A percentile compares a stretch with the other conserved stretches of the same genome.
Evolutionary conservation across 1,284 basidiomycete genomes (phyloP).

Genomic region (Puccinia coronata): DNA sequence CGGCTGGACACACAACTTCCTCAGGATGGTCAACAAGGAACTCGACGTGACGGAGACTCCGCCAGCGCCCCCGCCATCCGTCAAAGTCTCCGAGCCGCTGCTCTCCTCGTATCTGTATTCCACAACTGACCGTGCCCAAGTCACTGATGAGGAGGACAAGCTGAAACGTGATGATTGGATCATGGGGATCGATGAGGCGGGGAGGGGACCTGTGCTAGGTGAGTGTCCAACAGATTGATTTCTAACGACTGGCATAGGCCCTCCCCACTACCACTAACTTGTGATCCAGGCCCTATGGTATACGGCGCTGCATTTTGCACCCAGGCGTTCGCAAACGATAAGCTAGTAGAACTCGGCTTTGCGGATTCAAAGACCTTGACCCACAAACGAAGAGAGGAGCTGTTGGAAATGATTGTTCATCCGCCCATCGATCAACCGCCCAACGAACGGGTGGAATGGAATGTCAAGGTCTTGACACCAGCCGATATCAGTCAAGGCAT

Average conservation of each 20-base stretch:
- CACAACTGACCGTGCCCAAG: neutral
- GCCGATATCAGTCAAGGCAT: slow-evolving; percentile 89
- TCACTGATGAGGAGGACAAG: slow-evolving; percentile 17
- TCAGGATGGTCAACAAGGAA: neutral
- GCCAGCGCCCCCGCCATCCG: slow-evolving; percentile 33
- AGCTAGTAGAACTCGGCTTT: slow-evolving; percentile 78
- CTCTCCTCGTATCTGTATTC: slow-evolving; percentile 24
- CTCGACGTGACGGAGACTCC: neutral
- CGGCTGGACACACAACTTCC: too few species aligned
- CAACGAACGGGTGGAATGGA: slow-evolving; percentile 68
- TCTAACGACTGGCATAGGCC: neutral
- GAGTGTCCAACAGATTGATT: slow-evolving; percentile 40
- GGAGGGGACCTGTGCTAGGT: slow-evolving; percentile 87
- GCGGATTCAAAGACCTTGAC: slow-evolving; percentile 95
- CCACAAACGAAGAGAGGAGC: slow-evolving; percentile 61
- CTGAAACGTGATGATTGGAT: slow-evolving; percentile 61
- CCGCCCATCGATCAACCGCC: slow-evolving; percentile 47
- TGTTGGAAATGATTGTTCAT: slow-evolving; percentile 56
- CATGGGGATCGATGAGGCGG: slow-evolving; percentile 95
- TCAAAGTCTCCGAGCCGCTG: slow-evolving; percentile 20
- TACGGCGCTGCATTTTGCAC: slow-evolving; percentile 95
- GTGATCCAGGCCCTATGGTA: slow-evolving; percentile 71
- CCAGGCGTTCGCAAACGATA: slow-evolving; percentile 69
- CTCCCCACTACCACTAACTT: neutral
- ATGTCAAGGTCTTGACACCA: slow-evolving; percentile 81